Conservation (phyloP, 208 protist species). For the Crithidia fasciculata region DNA sequence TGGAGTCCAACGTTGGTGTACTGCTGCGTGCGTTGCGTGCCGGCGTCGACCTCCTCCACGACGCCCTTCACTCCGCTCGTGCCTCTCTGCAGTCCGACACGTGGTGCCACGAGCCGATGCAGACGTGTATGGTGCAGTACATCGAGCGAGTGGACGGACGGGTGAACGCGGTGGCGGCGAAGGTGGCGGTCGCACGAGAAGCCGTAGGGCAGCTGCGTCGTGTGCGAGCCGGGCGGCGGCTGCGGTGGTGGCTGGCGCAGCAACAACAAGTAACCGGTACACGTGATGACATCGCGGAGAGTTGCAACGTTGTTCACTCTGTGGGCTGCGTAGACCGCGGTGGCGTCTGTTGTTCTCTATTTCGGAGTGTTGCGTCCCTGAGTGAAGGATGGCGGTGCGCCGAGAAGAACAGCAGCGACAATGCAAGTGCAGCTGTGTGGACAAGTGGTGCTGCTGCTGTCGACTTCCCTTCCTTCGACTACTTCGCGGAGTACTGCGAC, state of each 20-base stretch:
- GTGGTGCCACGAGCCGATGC: constrained; percentile 11
- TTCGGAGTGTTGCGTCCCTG: neutral
- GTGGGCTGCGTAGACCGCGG: no score
- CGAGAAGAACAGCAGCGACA: no score
- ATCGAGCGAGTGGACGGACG: neutral
- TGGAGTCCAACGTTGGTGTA: neutral
- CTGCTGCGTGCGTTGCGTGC: neutral
- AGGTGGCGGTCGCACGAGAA: neutral
- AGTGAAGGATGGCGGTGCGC: no score
- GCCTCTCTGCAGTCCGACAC: neutral
- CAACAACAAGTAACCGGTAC: no score
- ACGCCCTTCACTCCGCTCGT: neutral
- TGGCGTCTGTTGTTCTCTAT: neutral
- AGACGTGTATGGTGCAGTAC: neutral
- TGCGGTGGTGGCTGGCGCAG: neutral
- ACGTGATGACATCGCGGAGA: no score
- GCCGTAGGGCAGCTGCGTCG: neutral
- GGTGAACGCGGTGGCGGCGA: neutral
- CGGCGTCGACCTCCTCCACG: neutral
- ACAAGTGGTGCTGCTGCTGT: neutral
- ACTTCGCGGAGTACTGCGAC: constrained; percentile 23
- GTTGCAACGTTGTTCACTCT: no score
- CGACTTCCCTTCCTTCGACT: constrained; percentile 14
- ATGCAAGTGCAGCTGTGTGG: no score
- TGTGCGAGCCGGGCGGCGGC: constrained; percentile 1